Base-by-base conservation (phyloP, 352 stramenopile species). In the Globisporangium sylvaticum region DNA sequence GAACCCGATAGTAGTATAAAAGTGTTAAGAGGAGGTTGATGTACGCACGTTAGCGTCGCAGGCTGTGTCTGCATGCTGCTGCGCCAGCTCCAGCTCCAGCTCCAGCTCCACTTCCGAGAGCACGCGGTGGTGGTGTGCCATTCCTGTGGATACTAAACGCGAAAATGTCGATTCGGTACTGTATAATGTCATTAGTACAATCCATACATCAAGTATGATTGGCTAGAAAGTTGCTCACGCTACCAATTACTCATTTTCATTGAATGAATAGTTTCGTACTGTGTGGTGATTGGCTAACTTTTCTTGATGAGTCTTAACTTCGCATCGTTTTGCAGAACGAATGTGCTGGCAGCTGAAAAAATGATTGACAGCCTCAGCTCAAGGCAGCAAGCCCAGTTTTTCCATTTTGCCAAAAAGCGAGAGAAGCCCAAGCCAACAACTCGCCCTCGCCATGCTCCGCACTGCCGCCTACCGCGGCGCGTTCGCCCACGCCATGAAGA, bases 361-460 rank as follows among this genome's bases (percentile, higher is more conserved):
- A 42, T 58, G 52, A 57, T 32, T 31, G 54, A 27, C 54, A 18
- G 25, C 31, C 29, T n/a, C 14, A 48, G 15, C 14, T 9, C 37
- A 4, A 62, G 14, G 9, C 7, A 54, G 9, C 4, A 18, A 24
- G 22, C 39, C 32, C 62, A 62, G 31, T 42, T 48, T 48, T 50
- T 12, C 24, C 9, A 50, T 57, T 63, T 29, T 34, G 25, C 25
- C 15, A 34, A 22, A 22, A 46, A 48, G 4, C n/a, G 9, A 27
- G 22, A 48, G 39, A n/a, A 58, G 60, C 59, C 39, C 18, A 18
- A 39, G 22, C 25, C 52, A 29, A 22, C 42, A 42, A 20, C 37
- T 44, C 37, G 15, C 44, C 12, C 14, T 8, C 10, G 8, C 29
- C 9, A 70, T 70, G 65, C 58, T 70, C 32, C 65, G 65, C 65